Evolutionary conservation across 1,139 yeast species (phyloP).

Genomic region (Candida freyschussii): DNA sequence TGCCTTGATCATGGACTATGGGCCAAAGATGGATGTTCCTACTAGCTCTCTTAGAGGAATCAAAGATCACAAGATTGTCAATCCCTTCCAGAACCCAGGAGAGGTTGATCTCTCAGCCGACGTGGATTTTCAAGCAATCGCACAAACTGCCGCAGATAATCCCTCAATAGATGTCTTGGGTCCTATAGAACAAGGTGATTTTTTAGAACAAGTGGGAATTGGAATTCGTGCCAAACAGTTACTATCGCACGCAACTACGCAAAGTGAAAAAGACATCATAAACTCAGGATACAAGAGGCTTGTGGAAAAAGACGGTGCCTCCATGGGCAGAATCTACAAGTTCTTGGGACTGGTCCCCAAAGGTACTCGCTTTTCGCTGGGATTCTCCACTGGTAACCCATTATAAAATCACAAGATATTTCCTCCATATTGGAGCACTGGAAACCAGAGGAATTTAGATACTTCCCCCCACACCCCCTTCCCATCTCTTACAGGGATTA

Average conservation of each 20-base stretch:
- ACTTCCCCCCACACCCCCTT: too few relatives aligned
- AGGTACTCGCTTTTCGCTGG: constrained; percentile 11
- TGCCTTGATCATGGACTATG: constrained; percentile 74
- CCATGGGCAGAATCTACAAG: constrained; percentile 78
- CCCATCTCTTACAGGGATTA: too few relatives aligned
- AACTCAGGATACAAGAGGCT: constrained; percentile 58
- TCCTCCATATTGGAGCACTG: too few relatives aligned
- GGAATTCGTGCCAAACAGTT: constrained; percentile 64
- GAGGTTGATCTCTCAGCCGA: constrained; percentile 79
- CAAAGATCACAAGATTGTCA: constrained; percentile 64
- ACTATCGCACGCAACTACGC: constrained; percentile 31
- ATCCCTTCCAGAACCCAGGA: constrained; percentile 76
- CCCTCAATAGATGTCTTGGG: constrained; percentile 40
- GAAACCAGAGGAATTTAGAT: too few relatives aligned
- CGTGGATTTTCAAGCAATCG: constrained; percentile 68
- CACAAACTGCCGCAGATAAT: constrained; percentile 29
- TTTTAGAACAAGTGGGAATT: constrained; percentile 73
- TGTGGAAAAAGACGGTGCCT: constrained; percentile 53
- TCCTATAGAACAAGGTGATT: constrained; percentile 74
- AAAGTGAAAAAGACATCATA: constrained; percentile 41
- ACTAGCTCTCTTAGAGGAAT: constrained; percentile 71
- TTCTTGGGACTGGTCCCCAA: constrained; percentile 59
- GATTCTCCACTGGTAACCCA: constrained; percentile 7
- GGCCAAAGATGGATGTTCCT: constrained; percentile 58
- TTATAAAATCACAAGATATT: too few relatives aligned